Evolutionary conservation across 108 stramenopile genomes (phyloP), one percentile per base, ranked within the genome.

Genomic region (Nannochloropsis gaditana): DNA sequence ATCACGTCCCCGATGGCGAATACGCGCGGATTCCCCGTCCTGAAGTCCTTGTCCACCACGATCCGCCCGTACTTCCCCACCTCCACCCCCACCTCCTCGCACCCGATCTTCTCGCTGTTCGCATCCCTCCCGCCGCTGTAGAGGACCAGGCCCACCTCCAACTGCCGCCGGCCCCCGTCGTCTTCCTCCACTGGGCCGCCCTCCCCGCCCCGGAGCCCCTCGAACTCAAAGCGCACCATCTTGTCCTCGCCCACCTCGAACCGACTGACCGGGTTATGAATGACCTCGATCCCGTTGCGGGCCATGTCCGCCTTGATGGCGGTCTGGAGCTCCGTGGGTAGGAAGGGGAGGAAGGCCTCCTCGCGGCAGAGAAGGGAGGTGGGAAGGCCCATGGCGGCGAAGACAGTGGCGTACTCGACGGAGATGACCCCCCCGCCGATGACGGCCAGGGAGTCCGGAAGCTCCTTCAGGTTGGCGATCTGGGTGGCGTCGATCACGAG

Each of bases 351-450:
- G 73, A 88, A 88, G 17, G 80, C 84, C 81, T 84, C 83, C 45
- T 89, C 85, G 47, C 84, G 82, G 83, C 88, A 89, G 15, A 89
- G 82, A 0, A 89, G 85, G 9, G 82, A 85, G 17, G 85, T 85
- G 21, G 85, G 85, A 11, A 89, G 85, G 80, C 88, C 88, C 8
- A 89, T 83, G 6, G 73, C 43, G 6, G 88, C 88, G 11, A 89
- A 42, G 43, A 89, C 85, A 4, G 86, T 89, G 45, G 88, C 88
- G 73, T 89, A 89, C 85, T 89, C 88, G 45, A 89, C 88, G 21
- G 88, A 85, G 59, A 89, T 89, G 11, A 89, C 88, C 43, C 88
- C 88, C 5, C 88, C 88, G 8, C 88, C 88, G 21, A 89, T 82
- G 42, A 89, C 82, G 42, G 88, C 88, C 45, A 83, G 47, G 9